A percentile compares a stretch with the other conserved stretches of the same genome.
phyloP scores from a whole-genome alignment of 768 basidiomycete species.

The Epithele typhae region DNA sequence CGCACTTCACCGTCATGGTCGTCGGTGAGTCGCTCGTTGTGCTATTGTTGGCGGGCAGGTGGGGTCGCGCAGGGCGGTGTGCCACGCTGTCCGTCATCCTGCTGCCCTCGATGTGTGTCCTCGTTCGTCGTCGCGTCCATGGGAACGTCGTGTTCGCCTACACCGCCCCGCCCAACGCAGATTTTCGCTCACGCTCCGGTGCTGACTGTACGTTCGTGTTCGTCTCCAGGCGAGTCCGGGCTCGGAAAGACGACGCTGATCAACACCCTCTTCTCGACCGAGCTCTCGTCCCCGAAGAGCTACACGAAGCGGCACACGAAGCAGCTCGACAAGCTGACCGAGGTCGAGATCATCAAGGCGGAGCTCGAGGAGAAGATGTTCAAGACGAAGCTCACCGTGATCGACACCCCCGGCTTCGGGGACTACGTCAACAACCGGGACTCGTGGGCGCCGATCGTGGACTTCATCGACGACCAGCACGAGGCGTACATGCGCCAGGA shows the following conservation, averaged over 20 bases:
- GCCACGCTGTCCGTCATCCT: constrained; percentile 3
- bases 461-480: constrained; percentile 96
- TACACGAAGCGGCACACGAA: constrained; percentile 86
- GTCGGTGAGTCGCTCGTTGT: constrained; percentile 73
- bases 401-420: constrained; percentile 98
- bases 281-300: constrained; percentile 89
- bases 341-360: constrained; percentile 98
- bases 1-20: constrained; percentile 99
- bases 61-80: not conserved
- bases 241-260: constrained; percentile 96
- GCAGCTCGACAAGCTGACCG: constrained; percentile 97
- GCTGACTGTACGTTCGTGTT: not conserved
- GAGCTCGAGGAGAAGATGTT: constrained; percentile 99
- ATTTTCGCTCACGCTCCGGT: not conserved
- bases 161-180: no score
- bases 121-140: no score
- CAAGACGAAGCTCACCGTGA: constrained; percentile 98
- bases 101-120: not conserved
- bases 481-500: constrained; percentile 97
- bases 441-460: constrained; percentile 96
- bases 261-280: constrained; percentile 98
- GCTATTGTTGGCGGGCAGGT: not conserved
- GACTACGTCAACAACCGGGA: constrained; percentile 99
- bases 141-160: no score
- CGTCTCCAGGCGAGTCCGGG: constrained; percentile 81